Base-by-base conservation (phyloP, 495 filamentous ascomycete species). In the Extremus antarcticus region DNA sequence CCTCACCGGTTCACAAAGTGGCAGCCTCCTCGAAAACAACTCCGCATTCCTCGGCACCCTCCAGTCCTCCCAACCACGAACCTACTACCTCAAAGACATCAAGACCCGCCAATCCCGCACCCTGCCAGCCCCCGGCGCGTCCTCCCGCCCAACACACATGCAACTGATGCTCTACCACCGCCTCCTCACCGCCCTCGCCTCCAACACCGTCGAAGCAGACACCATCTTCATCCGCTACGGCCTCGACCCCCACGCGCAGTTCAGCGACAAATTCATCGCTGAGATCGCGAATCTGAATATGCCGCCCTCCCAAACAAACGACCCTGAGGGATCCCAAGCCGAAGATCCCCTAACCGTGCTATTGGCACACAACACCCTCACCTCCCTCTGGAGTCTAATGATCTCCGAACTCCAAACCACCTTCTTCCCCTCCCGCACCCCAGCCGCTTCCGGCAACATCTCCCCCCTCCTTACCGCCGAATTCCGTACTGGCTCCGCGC, bases 121-220 rank as follows among this genome's bases (percentile, higher is more conserved):
- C 13, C 56, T 87, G 0, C 90, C 91, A 0, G 73, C 75, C 13
- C 25, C 43, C 20, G 81, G 78, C 24, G 71, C 81, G 1, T 78
- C 83, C n/a, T 79, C 89, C 19, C 82, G 85, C 11, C 86, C 83
- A 0, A 87, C 92, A 0, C 73, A 81, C 50, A 82, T 95, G 50
- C 92, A 98, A 67, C 73, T 98, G 8, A 90, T 94, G 70, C 71
- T 96, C 1, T 98, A 98, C 64, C 89, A 89, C 61, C 83, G 82
- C n/a, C 81, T 97, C 49, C 76, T 98, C 25, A 81, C 82, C 39
- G 72, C 80, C 2, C 76, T 97, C 57, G 80, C 83, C n/a, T 76
- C 78, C 1, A 84, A 79, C 56, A 71, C 76, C n/a, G 76, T 95
- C 0, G 78, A 86, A 52, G 82, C 88, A 38, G 63, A 76, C 19